A percentile compares a stretch with the other conserved stretches of the same genome.
Evolutionary conservation across 352 stramenopile genomes (phyloP).

Genomic region (Globisporangium paroecandrum): DNA sequence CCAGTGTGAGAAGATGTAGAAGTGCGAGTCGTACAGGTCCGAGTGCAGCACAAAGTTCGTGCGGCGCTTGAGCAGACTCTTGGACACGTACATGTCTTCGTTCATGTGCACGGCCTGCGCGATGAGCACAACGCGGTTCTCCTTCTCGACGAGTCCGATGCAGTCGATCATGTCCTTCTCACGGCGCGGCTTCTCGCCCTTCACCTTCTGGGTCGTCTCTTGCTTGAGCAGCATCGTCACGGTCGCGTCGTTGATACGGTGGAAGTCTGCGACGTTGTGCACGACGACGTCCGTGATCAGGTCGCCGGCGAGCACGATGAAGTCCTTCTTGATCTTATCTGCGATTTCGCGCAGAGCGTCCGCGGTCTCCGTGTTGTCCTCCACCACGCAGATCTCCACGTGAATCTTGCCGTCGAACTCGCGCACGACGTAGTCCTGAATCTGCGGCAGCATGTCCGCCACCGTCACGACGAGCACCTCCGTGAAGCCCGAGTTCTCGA

Average conservation of each 20-base stretch:
- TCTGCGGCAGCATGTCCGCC: slow-evolving; percentile 46
- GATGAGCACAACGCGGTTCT: slow-evolving; percentile 67
- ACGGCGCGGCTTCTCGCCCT: slow-evolving; percentile 65
- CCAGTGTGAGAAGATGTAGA: slow-evolving; percentile 87
- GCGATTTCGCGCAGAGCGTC: slow-evolving; percentile 67
- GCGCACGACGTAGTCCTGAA: slow-evolving; percentile 77
- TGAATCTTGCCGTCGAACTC: slow-evolving; percentile 82
- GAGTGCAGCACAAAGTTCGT: slow-evolving; percentile 72
- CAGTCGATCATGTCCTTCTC: slow-evolving; percentile 85
- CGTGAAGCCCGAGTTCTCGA: slow-evolving; percentile 76
- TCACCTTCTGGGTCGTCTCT: slow-evolving; percentile 38
- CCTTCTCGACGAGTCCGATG: slow-evolving; percentile 62
- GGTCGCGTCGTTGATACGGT: slow-evolving; percentile 79
- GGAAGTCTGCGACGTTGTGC: slow-evolving; percentile 78
- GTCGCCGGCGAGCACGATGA: slow-evolving; percentile 78
- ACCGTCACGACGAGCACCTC: slow-evolving; percentile 73
- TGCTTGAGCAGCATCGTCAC: slow-evolving; percentile 82
- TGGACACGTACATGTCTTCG: slow-evolving; percentile 75
- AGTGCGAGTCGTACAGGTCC: slow-evolving; percentile 78
- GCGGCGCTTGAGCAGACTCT: slow-evolving; percentile 70
- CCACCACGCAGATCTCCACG: slow-evolving; percentile 68
- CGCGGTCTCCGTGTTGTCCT: slow-evolving; percentile 69
- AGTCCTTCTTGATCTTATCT: slow-evolving; percentile 79
- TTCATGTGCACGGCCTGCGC: slow-evolving; percentile 78
- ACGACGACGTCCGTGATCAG: slow-evolving; percentile 77